Evolutionary conservation across 225 moss, liverwort and hornwort species (phyloP), one percentile per base, ranked within the genome.

Genomic region (Bryum argenteum): DNA sequence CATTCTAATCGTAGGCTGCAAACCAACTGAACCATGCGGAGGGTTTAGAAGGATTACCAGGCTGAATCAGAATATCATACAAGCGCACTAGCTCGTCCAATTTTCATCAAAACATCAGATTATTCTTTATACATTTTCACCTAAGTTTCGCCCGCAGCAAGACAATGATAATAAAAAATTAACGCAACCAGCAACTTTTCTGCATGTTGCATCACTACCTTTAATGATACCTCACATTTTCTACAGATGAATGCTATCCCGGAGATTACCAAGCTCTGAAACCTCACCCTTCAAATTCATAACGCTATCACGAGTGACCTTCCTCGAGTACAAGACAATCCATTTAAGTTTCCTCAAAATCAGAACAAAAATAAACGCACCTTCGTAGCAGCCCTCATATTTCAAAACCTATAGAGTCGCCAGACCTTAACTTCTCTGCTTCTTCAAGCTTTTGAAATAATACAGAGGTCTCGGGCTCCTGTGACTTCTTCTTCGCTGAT

Each of bases 51-150:
- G 9, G 54, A 38, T n/a, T 83, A 70, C 94, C 97, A n/a, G n/a
- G n/a, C 83, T 94, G 97, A 71, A 85, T 85, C 40, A 94, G 86
- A 73, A 86, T 92, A 66, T 98, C 97, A 79, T 85, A 94, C 68
- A 98, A 77, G 21, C 97, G 90, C 63, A 98, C 97, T n/a, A n/a
- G n/a, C n/a, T n/a, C n/a, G n/a, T n/a, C n/a, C n/a, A n/a, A n/a
- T n/a, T n/a, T n/a, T n/a, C n/a, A n/a, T n/a, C n/a, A n/a, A n/a
- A n/a, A n/a, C n/a, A n/a, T n/a, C n/a, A n/a, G n/a, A n/a, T n/a
- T n/a, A n/a, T n/a, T n/a, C n/a, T n/a, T n/a, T n/a, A n/a, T n/a
- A n/a, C n/a, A n/a, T n/a, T n/a, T n/a, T n/a, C n/a, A n/a, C n/a
- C n/a, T n/a, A n/a, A n/a, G n/a, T n/a, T n/a, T n/a, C n/a, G n/a